A percentile compares a stretch with the other conserved stretches of the same genome.
Conservation (phyloP, 2,329 filamentous ascomycete species). For the Penicillium sp. region DNA sequence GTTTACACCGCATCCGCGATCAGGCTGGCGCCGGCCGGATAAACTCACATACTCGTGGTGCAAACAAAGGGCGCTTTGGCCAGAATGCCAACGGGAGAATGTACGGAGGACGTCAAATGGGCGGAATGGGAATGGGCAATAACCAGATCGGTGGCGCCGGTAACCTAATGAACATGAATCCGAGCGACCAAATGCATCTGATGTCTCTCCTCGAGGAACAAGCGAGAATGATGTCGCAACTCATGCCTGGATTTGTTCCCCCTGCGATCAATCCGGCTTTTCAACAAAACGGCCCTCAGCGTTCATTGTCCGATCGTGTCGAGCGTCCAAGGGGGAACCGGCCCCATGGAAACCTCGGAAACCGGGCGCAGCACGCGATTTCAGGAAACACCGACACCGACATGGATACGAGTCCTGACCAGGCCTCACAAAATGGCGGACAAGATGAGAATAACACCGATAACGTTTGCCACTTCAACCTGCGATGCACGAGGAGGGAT, state of each 20-base stretch:
- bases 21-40: conserved; percentile 74
- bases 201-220: conserved; percentile 84
- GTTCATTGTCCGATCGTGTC: conserved; percentile 77
- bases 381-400: conserved; percentile 35
- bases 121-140: conserved; percentile 47
- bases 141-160: conserved; percentile 40
- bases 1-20: conserved; percentile 78
- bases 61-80: conserved; percentile 70
- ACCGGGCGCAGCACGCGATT: conserved; percentile 42
- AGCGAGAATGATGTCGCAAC: conserved; percentile 80
- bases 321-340: conserved; percentile 55
- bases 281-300: conserved; percentile 51
- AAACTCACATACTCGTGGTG: conserved; percentile 73
- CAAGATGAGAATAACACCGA: conserved; percentile 63
- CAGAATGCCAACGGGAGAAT: conserved; percentile 47
- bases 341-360: conserved; percentile 60
- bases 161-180: conserved; percentile 60
- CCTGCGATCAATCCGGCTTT: conserved; percentile 61
- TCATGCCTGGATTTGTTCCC: conserved; percentile 62
- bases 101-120: conserved; percentile 53
- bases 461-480: conserved; percentile 85
- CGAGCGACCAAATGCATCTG: conserved; percentile 74
- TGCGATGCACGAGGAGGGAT: conserved; percentile 83
- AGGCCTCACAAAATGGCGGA: conserved; percentile 40
- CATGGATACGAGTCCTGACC: conserved; percentile 46